Evolutionary conservation across 495 filamentous ascomycete species (phyloP).

Genomic region (Penicillium egyptiacum): DNA sequence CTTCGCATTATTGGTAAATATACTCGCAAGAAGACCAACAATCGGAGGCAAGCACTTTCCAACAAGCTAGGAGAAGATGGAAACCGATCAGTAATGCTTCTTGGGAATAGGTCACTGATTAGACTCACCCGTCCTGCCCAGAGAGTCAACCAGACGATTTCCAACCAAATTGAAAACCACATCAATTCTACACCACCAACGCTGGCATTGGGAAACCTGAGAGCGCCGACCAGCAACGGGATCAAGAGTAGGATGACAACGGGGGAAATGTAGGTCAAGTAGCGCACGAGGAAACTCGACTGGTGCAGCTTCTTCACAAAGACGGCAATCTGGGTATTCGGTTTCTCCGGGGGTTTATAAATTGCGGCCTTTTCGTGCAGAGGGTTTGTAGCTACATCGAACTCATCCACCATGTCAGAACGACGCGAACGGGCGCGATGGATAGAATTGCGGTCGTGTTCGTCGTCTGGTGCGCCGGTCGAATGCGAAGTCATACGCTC

Average conservation of each 20-base stretch:
- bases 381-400: constrained; percentile 73
- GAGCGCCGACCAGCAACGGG: constrained; percentile 74
- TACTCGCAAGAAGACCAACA: constrained; percentile 65
- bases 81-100: background rate
- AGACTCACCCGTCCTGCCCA: constrained; percentile 71
- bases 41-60: constrained; percentile 70
- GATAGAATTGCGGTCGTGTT: constrained; percentile 44
- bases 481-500: constrained; percentile 69
- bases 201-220: constrained; percentile 61
- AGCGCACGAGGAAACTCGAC: constrained; percentile 77
- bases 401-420: constrained; percentile 73
- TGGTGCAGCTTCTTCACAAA: constrained; percentile 68
- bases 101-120: background rate
- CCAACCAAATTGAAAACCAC: constrained; percentile 95
- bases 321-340: constrained; percentile 59
- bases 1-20: constrained; percentile 84
- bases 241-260: constrained; percentile 71
- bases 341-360: constrained; percentile 68
- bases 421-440: constrained; percentile 50
- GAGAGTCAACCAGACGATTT: constrained; percentile 87
- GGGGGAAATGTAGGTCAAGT: constrained; percentile 83
- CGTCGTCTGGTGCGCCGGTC: constrained; percentile 45
- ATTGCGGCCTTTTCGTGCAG: constrained; percentile 67
- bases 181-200: constrained; percentile 76
- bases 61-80: constrained; percentile 55